Conservation (phyloP, 805 yeast genomes). For the Vanderwaltozyma verrucispora region DNA sequence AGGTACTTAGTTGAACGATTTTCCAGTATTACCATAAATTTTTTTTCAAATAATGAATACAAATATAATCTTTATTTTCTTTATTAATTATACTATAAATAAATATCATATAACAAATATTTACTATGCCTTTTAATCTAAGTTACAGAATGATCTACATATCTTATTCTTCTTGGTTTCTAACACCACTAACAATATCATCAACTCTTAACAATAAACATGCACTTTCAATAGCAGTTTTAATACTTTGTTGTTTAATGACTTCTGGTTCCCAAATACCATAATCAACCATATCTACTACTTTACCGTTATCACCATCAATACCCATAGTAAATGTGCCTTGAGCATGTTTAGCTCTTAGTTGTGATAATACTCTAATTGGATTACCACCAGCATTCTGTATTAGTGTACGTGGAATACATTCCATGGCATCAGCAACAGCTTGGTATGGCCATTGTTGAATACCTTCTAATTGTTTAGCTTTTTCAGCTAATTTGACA, state of each 20-base stretch:
- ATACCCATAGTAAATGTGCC: conserved; percentile 82
- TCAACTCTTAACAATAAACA: conserved; percentile 90
- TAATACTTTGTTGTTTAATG: conserved; percentile 90
- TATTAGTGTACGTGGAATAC: conserved; percentile 91
- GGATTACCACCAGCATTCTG: conserved; percentile 98
- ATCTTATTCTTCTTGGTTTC: conserved; percentile 36
- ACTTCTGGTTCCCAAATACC: conserved; percentile 99
- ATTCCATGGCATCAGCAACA: conserved; percentile 97
- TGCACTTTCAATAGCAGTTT: conserved; percentile 97
- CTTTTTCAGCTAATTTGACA: conserved; percentile 78
- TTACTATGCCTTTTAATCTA: not conserved
- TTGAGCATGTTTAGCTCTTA: conserved; percentile 93
- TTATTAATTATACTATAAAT: not conserved
- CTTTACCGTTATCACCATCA: conserved; percentile 89
- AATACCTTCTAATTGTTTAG: conserved; percentile 86
- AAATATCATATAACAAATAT: not conserved
- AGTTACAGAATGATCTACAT: not conserved
- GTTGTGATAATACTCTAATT: conserved; percentile 74
- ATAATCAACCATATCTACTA: conserved; percentile 89
- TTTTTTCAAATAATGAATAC: too few species aligned
- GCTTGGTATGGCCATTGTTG: conserved; percentile 99
- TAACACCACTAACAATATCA: conserved; percentile 93
- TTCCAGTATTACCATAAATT: too few species aligned
- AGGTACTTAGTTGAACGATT: too few species aligned
- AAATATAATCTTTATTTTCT: too few species aligned